Conservation (phyloP, 1,139 yeast genomes). For the Debaryomyces coudertii region DNA sequence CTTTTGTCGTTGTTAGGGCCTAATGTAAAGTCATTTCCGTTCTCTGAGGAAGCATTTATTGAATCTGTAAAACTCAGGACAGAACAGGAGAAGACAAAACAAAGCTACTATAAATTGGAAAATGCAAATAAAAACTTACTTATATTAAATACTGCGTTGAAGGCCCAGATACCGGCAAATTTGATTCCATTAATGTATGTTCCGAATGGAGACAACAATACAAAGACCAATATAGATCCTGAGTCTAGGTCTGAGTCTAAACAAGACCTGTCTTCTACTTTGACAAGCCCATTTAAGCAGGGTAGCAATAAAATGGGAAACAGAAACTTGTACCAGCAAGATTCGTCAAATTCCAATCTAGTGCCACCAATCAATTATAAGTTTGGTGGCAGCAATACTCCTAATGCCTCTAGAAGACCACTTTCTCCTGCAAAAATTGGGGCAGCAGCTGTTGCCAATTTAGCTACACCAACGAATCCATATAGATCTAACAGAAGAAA, state of each 20-base stretch:
- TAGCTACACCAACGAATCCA: conserved; percentile 40
- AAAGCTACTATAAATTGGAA: conserved; percentile 75
- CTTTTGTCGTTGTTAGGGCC: conserved; percentile 53
- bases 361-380: conserved; percentile 44
- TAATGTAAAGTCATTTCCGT: conserved; percentile 56
- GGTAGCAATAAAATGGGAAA: conserved; percentile 10
- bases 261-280: conserved; percentile 9
- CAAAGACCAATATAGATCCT: neutral
- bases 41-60: conserved; percentile 62
- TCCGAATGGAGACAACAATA: conserved; percentile 17
- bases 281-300: conserved; percentile 8
- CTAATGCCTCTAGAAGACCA: conserved; percentile 21
- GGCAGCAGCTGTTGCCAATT: conserved; percentile 68
- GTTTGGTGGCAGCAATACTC: conserved; percentile 40
- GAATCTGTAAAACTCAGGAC: conserved; percentile 66
- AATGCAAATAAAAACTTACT: conserved; percentile 61
- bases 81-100: conserved; percentile 85
- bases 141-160: conserved; percentile 62
- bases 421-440: conserved; percentile 74
- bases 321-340: conserved; percentile 14
- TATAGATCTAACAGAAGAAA: conserved; percentile 26
- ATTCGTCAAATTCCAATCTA: conserved; percentile 28
- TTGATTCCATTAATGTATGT: conserved; percentile 69
- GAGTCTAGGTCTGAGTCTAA: neutral
- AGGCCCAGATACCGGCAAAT: conserved; percentile 66